These are phyloP conservation scores for Kernera saxatilis DNA, from an alignment of 345 rosid species.

Conservation along the genomic window DNA sequence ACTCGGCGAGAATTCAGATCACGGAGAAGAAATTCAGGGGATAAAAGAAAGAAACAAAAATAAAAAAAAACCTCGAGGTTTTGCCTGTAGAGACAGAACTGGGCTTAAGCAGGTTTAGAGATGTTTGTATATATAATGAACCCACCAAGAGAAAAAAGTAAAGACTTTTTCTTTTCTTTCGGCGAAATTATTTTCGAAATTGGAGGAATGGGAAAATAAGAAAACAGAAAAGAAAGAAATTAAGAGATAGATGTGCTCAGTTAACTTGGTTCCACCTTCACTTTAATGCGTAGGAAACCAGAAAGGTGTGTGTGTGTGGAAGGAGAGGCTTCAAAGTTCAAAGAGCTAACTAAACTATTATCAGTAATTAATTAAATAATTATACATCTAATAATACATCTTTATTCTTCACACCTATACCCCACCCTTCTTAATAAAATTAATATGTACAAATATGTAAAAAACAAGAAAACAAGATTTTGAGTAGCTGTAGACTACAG, in stretches of 20 bases:
- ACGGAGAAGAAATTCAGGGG: neutral
- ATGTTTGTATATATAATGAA: conserved; percentile 19
- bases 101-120: neutral
- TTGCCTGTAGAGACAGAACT: conserved; percentile 13
- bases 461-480: conserved; percentile 5
- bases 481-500: neutral
- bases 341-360: neutral
- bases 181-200: conserved; percentile 17
- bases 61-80: neutral
- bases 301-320: conserved; percentile 20
- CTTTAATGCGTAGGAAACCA: conserved; percentile 33
- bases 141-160: conserved; percentile 9
- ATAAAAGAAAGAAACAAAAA: neutral
- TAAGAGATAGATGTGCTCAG: neutral
- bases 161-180: conserved; percentile 23
- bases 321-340: conserved; percentile 20
- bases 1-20: conserved; percentile 13
- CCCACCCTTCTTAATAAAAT: neutral
- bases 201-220: neutral
- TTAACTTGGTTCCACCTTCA: conserved; percentile 5
- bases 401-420: neutral
- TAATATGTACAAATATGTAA: neutral
- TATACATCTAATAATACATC: neutral
- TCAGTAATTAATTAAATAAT: neutral
- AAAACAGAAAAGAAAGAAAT: neutral